Evolutionary conservation across 1,139 yeast species (phyloP), one percentile per base, ranked within the genome.

Genomic region (Blastobotrys raffinosifermentans): DNA sequence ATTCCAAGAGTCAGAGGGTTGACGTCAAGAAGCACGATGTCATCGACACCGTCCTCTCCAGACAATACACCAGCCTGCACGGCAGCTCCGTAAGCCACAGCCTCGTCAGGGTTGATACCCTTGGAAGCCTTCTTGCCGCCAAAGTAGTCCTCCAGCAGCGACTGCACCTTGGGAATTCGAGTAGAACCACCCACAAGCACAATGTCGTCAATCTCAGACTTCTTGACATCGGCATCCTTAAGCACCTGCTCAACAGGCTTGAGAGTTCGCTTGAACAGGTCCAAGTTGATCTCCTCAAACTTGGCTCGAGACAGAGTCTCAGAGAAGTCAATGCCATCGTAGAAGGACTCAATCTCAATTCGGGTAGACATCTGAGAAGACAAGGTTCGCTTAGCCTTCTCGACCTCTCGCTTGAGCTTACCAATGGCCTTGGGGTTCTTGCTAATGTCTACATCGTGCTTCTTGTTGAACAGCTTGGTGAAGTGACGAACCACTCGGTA

Each of bases 131-230:
- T 83, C 75, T 87, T 87, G 57, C 94, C 94, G 61, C 81, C 81
- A 66, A 87, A 87, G 76, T 69, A 86, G 51, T 76, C 73, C 68
- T 87, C 94, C 51, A 87, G 74, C 55, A 87, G 73, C 66, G 83
- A 83, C 72, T 85, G 96, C 51, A 87, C 95, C 74, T 86, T 87
- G 68, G 96, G 96, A 71, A 87, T 87, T 78, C 96, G 86, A 45
- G 96, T 87, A 34, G 96, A 87, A 69, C 96, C 96, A 73, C 96
- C 96, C 55, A 87, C 96, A 43, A 87, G 73, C 32, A 87, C 96
- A 63, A 87, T 84, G 61, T 87, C 96, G 63, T 87, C 93, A 51
- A 87, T 75, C 51, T 83, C 93, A 38, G 77, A 69, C 70, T 82
- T 82, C 67, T 78, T 77, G 50, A 85, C 77, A 60, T 85, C 86